Conservation (phyloP, 1,284 basidiomycete genomes). For the Sphaerobolus stellatus region DNA sequence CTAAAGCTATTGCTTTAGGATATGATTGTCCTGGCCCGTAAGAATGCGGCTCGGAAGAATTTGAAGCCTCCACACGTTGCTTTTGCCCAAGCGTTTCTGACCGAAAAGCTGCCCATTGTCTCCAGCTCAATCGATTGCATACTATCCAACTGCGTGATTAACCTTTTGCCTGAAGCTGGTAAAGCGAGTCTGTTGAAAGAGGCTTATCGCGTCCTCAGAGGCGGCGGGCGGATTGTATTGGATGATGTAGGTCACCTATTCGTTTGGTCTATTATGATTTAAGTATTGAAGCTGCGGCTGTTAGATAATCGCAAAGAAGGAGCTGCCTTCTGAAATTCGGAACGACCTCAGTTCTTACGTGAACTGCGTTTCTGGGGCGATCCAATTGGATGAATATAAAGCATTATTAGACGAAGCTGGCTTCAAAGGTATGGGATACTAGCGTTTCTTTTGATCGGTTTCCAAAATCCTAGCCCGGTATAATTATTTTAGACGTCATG, state of each 20-base stretch:
- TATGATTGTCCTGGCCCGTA: constrained; percentile 47
- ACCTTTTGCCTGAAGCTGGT: constrained; percentile 42
- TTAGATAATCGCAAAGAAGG: constrained; percentile 45
- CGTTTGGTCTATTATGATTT: background rate
- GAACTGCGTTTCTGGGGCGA: constrained; percentile 46
- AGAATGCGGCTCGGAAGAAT: constrained; percentile 41
- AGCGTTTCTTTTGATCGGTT: background rate
- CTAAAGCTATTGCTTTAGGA: constrained; percentile 33
- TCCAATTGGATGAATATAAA: constrained; percentile 37
- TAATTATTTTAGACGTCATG: constrained; percentile 33
- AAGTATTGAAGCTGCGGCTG: background rate
- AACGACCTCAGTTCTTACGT: constrained; percentile 41
- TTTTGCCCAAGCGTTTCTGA: constrained; percentile 44
- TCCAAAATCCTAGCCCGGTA: background rate
- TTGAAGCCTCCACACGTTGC: constrained; percentile 45
- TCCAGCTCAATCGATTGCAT: constrained; percentile 50
- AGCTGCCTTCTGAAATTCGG: constrained; percentile 40
- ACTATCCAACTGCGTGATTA: constrained; percentile 56
- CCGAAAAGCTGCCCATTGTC: constrained; percentile 45
- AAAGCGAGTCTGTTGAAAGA: constrained; percentile 45
- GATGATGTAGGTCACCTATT: constrained; percentile 22
- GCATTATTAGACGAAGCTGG: constrained; percentile 39
- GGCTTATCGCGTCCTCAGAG: constrained; percentile 45
- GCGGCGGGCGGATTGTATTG: constrained; percentile 47
- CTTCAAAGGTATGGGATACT: constrained; percentile 34